phyloP scores from a whole-genome alignment of 495 filamentous ascomycete genomes.

The Daldinia bambusicola region DNA sequence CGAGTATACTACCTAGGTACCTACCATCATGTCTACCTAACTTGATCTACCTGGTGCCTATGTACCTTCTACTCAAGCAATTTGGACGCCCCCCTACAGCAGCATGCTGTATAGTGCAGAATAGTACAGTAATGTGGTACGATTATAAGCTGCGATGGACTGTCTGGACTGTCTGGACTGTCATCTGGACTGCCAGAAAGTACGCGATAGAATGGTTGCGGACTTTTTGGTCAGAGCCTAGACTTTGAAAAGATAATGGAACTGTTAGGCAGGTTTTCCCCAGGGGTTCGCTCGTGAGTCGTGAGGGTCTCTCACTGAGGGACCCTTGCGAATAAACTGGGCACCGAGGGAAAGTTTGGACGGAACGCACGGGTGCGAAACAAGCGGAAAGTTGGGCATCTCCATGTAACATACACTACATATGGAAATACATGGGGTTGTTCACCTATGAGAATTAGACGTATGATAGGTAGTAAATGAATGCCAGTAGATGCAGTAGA shows the following conservation, averaged over 20 bases:
- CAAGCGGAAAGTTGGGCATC: constrained; percentile 19
- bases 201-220: constrained; percentile 2
- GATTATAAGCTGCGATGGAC: background rate
- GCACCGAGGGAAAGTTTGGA: constrained; percentile 18
- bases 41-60: no score
- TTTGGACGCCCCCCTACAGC: background rate
- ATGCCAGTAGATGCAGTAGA: background rate
- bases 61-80: no score
- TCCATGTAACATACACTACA: background rate
- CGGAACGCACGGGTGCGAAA: constrained; percentile 24
- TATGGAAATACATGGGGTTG: constrained; percentile 6
- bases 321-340: constrained; percentile 21
- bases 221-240: constrained; percentile 14
- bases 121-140: constrained; percentile 18
- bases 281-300: constrained; percentile 28
- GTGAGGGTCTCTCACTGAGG: no score
- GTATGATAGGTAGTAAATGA: constrained; percentile 4
- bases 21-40: no score
- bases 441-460: constrained; percentile 11
- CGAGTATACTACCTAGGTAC: no score
- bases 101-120: background rate
- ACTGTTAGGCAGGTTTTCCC: constrained; percentile 6
- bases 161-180: no score
- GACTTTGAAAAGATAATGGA: constrained; percentile 20
- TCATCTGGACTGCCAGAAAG: no score